These are phyloP conservation scores for Mycena galopus DNA, from an alignment of 768 basidiomycete genomes.

Conservation along the genomic window DNA sequence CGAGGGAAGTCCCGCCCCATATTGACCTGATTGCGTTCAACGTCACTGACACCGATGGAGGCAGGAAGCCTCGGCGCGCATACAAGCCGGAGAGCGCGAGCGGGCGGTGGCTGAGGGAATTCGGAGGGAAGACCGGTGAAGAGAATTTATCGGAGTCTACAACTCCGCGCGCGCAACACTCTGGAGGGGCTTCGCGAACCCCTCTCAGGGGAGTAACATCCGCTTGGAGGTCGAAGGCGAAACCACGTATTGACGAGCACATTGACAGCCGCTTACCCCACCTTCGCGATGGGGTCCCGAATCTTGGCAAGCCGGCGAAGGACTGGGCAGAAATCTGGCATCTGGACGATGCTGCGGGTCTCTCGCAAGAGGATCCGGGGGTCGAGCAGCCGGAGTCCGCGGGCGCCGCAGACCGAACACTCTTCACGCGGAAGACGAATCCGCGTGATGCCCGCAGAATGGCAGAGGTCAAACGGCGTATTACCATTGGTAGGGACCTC, in stretches of 20 bases:
- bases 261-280: constrained; percentile 20
- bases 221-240: not conserved
- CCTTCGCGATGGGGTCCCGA: constrained; percentile 10
- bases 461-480: constrained; percentile 20
- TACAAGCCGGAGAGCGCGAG: not conserved
- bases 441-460: constrained; percentile 8
- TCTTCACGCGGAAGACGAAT: constrained; percentile 23
- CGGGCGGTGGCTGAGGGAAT: constrained; percentile 4
- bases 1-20: constrained; percentile 30
- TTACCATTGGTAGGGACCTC: constrained; percentile 16
- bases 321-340: constrained; percentile 16
- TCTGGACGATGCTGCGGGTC: constrained; percentile 6
- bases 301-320: constrained; percentile 5
- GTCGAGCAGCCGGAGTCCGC: constrained; percentile 13
- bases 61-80: constrained; percentile 9
- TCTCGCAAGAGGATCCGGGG: not conserved
- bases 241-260: constrained; percentile 10
- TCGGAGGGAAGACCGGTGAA: not conserved
- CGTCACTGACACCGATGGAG: constrained; percentile 10
- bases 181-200: constrained; percentile 19
- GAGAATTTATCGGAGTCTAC: not conserved
- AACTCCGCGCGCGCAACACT: constrained; percentile 8
- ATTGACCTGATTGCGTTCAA: not conserved
- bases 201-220: constrained; percentile 26
- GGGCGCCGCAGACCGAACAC: not conserved